Percentiles rank a stretch among this genome's conserved stretches.
phyloP scores from a whole-genome alignment of 345 rosid genomes.

The Populus pruinosa region DNA sequence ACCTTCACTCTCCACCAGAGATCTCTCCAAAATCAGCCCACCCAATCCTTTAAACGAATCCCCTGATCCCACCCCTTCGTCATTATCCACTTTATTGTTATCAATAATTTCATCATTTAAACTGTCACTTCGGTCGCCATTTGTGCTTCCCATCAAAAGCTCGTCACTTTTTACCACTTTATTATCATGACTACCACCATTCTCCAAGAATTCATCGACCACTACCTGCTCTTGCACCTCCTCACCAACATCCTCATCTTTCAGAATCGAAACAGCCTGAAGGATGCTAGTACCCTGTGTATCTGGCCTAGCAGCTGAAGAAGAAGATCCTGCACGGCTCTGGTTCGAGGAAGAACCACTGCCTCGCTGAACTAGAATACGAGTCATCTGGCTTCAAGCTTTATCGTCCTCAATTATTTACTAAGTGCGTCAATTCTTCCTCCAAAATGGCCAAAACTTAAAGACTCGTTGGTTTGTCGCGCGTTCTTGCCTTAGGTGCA shows the following conservation, averaged over 20 bases:
- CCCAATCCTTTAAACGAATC: conserved; percentile 33
- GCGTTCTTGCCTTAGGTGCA: conserved; percentile 81
- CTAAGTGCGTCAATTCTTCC: conserved; percentile 10
- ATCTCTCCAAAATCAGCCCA: conserved; percentile 40
- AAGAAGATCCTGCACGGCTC: conserved; percentile 60
- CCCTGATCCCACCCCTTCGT: conserved; percentile 35
- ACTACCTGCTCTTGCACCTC: conserved; percentile 51
- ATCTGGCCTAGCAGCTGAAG: conserved; percentile 56
- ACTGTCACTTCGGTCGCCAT: conserved; percentile 31
- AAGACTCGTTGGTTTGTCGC: conserved; percentile 61
- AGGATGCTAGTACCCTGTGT: conserved; percentile 31
- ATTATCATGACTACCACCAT: conserved; percentile 39
- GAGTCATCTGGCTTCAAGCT: conserved; percentile 53
- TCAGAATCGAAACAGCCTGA: conserved; percentile 38
- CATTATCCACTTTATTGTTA: conserved; percentile 29
- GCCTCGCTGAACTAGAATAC: conserved; percentile 89
- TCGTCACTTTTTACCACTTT: conserved; percentile 45
- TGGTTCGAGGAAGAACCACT: conserved; percentile 81
- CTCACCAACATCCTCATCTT: conserved; percentile 65
- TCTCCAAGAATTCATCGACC: conserved; percentile 48
- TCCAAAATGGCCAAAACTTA: conserved; percentile 31
- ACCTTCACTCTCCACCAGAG: conserved; percentile 47
- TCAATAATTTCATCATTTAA: conserved; percentile 40
- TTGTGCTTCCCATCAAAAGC: conserved; percentile 26
- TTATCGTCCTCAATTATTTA: conserved; percentile 17